These are phyloP conservation scores for Cladosporium sp. DNA, from an alignment of 2,329 filamentous ascomycete genomes.

Conservation along the genomic window DNA sequence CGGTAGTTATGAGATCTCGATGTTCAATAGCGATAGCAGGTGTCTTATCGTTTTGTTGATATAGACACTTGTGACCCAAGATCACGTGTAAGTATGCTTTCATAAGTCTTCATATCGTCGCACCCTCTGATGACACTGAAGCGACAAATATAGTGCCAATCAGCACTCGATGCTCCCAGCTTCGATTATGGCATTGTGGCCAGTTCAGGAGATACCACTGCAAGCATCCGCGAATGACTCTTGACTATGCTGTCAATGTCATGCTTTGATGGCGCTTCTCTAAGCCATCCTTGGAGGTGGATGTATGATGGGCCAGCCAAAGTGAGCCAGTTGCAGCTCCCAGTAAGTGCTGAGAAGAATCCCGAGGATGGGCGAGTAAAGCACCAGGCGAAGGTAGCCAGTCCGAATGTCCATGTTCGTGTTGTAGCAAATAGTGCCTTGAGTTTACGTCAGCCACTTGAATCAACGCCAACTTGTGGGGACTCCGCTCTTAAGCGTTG, in stretches of 20 bases:
- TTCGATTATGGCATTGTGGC: neutral
- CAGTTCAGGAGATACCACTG: neutral
- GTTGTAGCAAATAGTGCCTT: neutral
- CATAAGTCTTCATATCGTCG: neutral
- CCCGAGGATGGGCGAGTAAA: neutral
- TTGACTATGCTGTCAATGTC: neutral
- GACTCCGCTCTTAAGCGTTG: neutral
- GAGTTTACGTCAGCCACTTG: neutral
- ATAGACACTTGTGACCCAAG: neutral
- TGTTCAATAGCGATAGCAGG: neutral
- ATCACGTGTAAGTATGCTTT: neutral
- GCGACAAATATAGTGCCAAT: neutral
- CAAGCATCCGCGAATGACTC: neutral
- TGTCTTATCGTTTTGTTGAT: neutral
- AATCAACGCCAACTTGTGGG: neutral
- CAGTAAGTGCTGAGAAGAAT: neutral
- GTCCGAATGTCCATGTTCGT: neutral
- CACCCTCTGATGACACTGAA: neutral
- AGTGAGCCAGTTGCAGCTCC: neutral
- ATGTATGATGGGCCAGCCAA: neutral
- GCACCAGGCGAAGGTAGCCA: neutral
- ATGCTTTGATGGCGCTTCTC: neutral
- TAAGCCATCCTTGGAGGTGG: neutral
- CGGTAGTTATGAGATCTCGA: neutral
- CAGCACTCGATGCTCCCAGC: neutral